These are phyloP conservation scores for Phytophthora meadii DNA, from an alignment of 352 stramenopile genomes.

Conservation along the genomic window DNA sequence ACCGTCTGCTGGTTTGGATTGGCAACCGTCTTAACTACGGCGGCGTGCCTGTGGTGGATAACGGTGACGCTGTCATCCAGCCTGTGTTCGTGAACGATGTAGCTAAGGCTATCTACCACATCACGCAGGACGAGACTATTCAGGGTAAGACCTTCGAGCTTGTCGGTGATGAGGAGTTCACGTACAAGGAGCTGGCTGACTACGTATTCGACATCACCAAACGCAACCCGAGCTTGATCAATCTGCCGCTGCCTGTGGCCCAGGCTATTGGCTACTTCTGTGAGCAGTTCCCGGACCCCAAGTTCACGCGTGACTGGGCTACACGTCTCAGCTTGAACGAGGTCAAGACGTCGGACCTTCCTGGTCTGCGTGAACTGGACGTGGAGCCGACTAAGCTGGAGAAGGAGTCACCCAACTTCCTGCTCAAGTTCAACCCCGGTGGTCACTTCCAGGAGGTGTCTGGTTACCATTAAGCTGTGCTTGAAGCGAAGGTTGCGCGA, in stretches of 20 bases:
- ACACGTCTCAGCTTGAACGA: conserved; percentile 82
- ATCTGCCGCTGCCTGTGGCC: conserved; percentile 81
- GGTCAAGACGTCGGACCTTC: conserved; percentile 83
- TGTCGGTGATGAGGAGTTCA: conserved; percentile 96
- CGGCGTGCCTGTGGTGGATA: conserved; percentile 93
- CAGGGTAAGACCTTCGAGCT: conserved; percentile 96
- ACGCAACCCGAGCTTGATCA: conserved; percentile 75
- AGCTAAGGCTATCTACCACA: conserved; percentile 80
- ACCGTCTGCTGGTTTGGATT: conserved; percentile 95
- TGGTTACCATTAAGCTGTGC: conserved; percentile 78
- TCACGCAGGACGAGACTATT: conserved; percentile 84
- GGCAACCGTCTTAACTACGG: conserved; percentile 76
- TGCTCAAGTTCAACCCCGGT: conserved; percentile 94
- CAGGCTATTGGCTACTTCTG: conserved; percentile 81
- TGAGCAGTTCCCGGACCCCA: conserved; percentile 86
- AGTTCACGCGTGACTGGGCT: conserved; percentile 84
- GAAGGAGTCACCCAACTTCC: conserved; percentile 95
- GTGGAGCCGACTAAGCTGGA: conserved; percentile 94
- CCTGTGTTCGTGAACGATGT: conserved; percentile 92
- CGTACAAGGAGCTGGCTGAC: conserved; percentile 96
- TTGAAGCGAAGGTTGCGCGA: conserved; percentile 6
- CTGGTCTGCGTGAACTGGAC: conserved; percentile 81
- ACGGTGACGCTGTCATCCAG: conserved; percentile 93
- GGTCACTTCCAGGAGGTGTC: conserved; percentile 95
- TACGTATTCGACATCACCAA: conserved; percentile 95